Percentiles rank a stretch among this genome's conserved stretches.
Conservation (phyloP, 1,284 basidiomycete genomes). For the Tilletia setariae region DNA sequence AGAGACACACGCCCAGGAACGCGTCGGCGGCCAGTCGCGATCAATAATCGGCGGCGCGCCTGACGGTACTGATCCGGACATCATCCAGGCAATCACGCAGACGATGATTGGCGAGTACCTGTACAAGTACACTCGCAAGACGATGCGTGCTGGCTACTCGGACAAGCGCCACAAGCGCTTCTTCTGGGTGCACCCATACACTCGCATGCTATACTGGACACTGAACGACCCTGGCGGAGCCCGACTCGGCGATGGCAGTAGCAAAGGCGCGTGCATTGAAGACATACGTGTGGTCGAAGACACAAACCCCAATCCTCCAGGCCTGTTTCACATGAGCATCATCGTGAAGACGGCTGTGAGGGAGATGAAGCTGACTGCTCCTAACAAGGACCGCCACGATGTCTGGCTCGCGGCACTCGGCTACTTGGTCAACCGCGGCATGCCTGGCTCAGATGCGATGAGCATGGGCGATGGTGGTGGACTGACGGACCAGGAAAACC, state of each 20-base stretch:
- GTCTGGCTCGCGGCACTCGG: slow-evolving; percentile 74
- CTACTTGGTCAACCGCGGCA: slow-evolving; percentile 36
- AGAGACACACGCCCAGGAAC: not conserved
- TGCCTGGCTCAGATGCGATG: slow-evolving; percentile 30
- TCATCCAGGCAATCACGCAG: slow-evolving; percentile 90
- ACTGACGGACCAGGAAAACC: slow-evolving; percentile 7
- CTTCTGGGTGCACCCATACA: slow-evolving; percentile 99
- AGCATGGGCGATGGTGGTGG: slow-evolving; percentile 30
- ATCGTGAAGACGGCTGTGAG: slow-evolving; percentile 86
- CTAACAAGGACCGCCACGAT: slow-evolving; percentile 88
- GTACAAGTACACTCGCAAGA: slow-evolving; percentile 90
- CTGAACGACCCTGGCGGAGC: slow-evolving; percentile 85
- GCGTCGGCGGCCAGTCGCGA: not conserved
- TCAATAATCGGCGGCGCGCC: slow-evolving; percentile 9
- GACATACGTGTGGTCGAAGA: slow-evolving; percentile 84
- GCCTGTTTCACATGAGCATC: slow-evolving; percentile 85
- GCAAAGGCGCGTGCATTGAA: slow-evolving; percentile 98
- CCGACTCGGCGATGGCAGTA: slow-evolving; percentile 81
- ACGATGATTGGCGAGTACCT: slow-evolving; percentile 99
- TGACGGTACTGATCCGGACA: slow-evolving; percentile 45
- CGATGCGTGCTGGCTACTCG: slow-evolving; percentile 79
- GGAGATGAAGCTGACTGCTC: slow-evolving; percentile 96
- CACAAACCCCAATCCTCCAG: slow-evolving; percentile 86
- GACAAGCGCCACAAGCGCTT: slow-evolving; percentile 89
- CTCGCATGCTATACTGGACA: slow-evolving; percentile 96